Base-by-base conservation (phyloP, 176 grass and related monocot species). In the Coix lacrymajobi region DNA sequence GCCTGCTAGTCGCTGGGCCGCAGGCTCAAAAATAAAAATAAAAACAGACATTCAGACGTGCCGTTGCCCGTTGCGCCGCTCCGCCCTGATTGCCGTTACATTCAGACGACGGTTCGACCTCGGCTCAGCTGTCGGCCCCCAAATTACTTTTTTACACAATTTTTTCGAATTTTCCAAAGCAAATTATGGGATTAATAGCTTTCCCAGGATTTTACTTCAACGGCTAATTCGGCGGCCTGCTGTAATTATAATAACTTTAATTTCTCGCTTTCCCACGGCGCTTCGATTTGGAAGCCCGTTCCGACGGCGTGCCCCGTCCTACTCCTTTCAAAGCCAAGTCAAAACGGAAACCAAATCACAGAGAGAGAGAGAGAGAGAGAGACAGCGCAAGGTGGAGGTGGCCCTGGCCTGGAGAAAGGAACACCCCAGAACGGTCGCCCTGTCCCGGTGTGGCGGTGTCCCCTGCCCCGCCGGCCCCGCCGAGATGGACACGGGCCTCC, bases 401-500 rank as follows among this genome's bases (percentile, higher is more conserved):
- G 12, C 32, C 24, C 9, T 44, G 46, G 14, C 60, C 60, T 7
- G 20, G 24, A 34, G 77, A 51, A 79, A 67, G 77, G 77, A 67
- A 79, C 10, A 48, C 16, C 60, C 76, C 60, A 79, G 62, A 79
- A 67, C 68, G n/a, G 13, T 28, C 40, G 17, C 28, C 10, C 26
- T 38, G 17, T 16, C 6, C 15, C n/a, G n/a, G n/a, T n/a, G n/a
- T n/a, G n/a, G n/a, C n/a, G n/a, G n/a, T n/a, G 32, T 0, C 34
- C 65, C 38, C 66, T 2, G 36, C 66, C 36, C 17, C 36, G 66
- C 19, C 16, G 6, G 72, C 48, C 19, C 26, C 57, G 48, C 77
- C 33, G 44, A 71, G 57, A 90, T 87, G 88, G 84, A 79, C 32
- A 19, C 64, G 14, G 64, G 31, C 30, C 40, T 15, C 79, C 4